Conservation (phyloP, 2,329 filamentous ascomycete genomes). For the Scedosporium boydii region DNA sequence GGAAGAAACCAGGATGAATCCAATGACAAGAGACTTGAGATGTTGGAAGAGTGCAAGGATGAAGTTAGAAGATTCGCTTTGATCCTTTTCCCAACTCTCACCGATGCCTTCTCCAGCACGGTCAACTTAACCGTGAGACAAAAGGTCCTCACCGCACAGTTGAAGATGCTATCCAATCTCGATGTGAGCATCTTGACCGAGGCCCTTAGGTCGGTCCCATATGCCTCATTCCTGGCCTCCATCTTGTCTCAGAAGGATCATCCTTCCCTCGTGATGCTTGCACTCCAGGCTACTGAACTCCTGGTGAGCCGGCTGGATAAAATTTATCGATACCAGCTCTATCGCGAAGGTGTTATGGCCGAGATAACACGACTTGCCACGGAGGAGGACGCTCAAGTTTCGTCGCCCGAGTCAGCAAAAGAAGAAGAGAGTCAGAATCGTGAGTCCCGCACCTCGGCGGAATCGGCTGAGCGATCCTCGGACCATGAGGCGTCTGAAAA, state of each 20-base stretch:
- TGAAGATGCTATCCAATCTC: slow-evolving; percentile 97
- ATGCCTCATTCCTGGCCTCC: slow-evolving; percentile 89
- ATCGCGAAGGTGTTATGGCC: slow-evolving; percentile 88
- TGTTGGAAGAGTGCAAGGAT: slow-evolving; percentile 72
- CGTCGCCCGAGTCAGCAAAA: slow-evolving; percentile 1
- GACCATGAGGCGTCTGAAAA: slow-evolving; percentile 17
- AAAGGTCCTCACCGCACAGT: slow-evolving; percentile 88
- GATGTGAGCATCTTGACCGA: slow-evolving; percentile 77
- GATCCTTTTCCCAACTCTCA: slow-evolving; percentile 87
- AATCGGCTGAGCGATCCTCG: slow-evolving; percentile 11
- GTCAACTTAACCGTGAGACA: slow-evolving; percentile 91
- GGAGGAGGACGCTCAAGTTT: slow-evolving; percentile 23
- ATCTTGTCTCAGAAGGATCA: slow-evolving; percentile 96
- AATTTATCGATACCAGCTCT: slow-evolving; percentile 93
- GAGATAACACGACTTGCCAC: slow-evolving; percentile 77
- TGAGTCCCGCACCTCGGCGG: slow-evolving; percentile 19
- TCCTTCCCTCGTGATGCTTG: slow-evolving; percentile 73
- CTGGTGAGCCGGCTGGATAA: slow-evolving; percentile 74
- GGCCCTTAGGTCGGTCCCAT: slow-evolving; percentile 77
- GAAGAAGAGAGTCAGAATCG: slow-evolving; percentile 10
- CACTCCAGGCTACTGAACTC: slow-evolving; percentile 81
- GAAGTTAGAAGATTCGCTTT: slow-evolving; percentile 88
- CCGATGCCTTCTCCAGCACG: slow-evolving; percentile 94
- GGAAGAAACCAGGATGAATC: slow-evolving; percentile 16
- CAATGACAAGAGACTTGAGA: slow-evolving; percentile 72